Base-by-base conservation (phyloP, 176 grass and related monocot species). In the Ensete glaucum region DNA sequence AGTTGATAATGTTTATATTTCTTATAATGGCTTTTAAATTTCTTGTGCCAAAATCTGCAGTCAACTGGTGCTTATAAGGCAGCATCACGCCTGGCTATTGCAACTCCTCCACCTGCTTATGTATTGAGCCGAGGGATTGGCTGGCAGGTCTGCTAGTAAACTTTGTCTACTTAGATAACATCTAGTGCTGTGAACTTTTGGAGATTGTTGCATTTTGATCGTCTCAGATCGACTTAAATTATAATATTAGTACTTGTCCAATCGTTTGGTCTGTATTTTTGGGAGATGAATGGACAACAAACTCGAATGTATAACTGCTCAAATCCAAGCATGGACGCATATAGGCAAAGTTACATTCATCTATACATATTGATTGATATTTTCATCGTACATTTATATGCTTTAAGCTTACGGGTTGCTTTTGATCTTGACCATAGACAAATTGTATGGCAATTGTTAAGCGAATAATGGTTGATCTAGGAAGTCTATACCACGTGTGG, bases 111-210 rank as follows among this genome's bases (percentile, higher is more conserved):
- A 71, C 85, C 85, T 59, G 85, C 85, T 77, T 76, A 87, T 83
- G 81, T 87, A 66, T 67, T 87, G 76, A 87, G 85, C 57, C 72
- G 85, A 83, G 81, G 85, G 81, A 87, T 87, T 75, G 85, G 85
- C 48, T 87, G 85, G 85, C 85, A 87, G 82, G 85, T 87, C 50
- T 75, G 77, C 14, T 69, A 22, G 25, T 65, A 63, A 16, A 54
- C 62, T 78, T 9, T 72, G 15, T 52, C 15, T 59, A n/a, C 16
- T 77, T 80, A 50, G 69, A 66, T 52, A 48, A 50, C 34, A 4
- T 70, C 19, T 19, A 19, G 50, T 70, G 25, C 17, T 11, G 17
- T 50, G 17, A 34, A 34, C 34, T 43, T 1, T 3, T 50, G 9
- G n/a, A 50, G 34, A 11, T 10, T 72, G 12, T 74, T 77, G 15